phyloP scores from a whole-genome alignment of 805 yeast genomes.

The Spathaspora boniae region DNA sequence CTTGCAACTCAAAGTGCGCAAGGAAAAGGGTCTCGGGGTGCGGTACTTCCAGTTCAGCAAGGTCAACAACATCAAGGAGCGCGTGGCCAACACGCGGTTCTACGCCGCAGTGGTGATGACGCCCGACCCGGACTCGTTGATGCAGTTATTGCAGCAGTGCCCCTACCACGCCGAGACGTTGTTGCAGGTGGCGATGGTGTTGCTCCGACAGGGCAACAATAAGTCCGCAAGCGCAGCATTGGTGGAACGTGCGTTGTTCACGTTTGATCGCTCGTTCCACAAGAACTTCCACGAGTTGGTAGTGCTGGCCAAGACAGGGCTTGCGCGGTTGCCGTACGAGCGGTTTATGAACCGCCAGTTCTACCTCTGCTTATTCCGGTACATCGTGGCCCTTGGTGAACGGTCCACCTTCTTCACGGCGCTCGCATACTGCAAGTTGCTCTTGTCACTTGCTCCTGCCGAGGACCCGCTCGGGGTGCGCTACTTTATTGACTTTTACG shows the following conservation, averaged over 20 bases:
- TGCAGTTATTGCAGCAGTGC: conserved; percentile 50
- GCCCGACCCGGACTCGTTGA: conserved; percentile 77
- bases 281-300: conserved; percentile 48
- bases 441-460: conserved; percentile 66
- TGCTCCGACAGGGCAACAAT: conserved; percentile 71
- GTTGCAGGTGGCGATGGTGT: conserved; percentile 72
- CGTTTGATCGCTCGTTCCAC: conserved; percentile 71
- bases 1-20: conserved; percentile 27
- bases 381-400: conserved; percentile 66
- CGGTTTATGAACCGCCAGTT: conserved; percentile 73
- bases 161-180: conserved; percentile 79
- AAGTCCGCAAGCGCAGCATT: conserved; percentile 68
- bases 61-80: conserved; percentile 22
- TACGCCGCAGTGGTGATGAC: conserved; percentile 63
- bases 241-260: conserved; percentile 73
- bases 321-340: conserved; percentile 72
- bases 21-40: conserved; percentile 40
- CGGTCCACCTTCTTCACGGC: conserved; percentile 79
- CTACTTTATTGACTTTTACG: conserved; percentile 77
- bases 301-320: conserved; percentile 48
- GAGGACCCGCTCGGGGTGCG: conserved; percentile 86
- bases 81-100: conserved; percentile 47
- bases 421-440: conserved; percentile 64
- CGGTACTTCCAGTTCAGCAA: conserved; percentile 57
- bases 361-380: conserved; percentile 68